phyloP scores from a whole-genome alignment of 805 yeast species.

The Cyberlindnera samutprakarnensis region DNA sequence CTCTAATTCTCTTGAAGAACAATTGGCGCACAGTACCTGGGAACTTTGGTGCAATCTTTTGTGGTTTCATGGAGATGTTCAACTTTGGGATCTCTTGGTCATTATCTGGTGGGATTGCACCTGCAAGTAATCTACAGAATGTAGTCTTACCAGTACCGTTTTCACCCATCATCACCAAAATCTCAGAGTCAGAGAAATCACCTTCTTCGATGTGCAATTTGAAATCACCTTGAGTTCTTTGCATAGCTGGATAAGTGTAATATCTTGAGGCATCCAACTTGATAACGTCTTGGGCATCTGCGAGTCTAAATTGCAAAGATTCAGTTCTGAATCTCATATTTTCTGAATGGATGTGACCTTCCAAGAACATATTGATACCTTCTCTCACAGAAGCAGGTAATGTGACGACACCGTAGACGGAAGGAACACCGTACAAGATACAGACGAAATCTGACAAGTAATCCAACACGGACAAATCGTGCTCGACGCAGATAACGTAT shows the following conservation, averaged over 20 bases:
- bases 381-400: slow-evolving; percentile 96
- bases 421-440: slow-evolving; percentile 95
- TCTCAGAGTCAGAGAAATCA: slow-evolving; percentile 92
- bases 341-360: slow-evolving; percentile 96
- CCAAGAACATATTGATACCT: slow-evolving; percentile 97
- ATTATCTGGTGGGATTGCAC: slow-evolving; percentile 82
- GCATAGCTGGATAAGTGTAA: slow-evolving; percentile 73
- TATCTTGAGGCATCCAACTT: slow-evolving; percentile 73
- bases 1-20: slow-evolving; percentile 93
- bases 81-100: slow-evolving; percentile 76
- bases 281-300: slow-evolving; percentile 79
- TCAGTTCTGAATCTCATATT: slow-evolving; percentile 96
- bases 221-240: slow-evolving; percentile 95
- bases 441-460: slow-evolving; percentile 95
- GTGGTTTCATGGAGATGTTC: slow-evolving; percentile 97
- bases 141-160: slow-evolving; percentile 99
- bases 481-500: slow-evolving; percentile 96
- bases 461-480: slow-evolving; percentile 95
- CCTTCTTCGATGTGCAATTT: slow-evolving; percentile 75
- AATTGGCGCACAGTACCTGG: slow-evolving; percentile 97
- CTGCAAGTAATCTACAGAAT: slow-evolving; percentile 91
- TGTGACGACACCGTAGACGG: slow-evolving; percentile 98
- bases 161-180: slow-evolving; percentile 99
- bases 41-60: slow-evolving; percentile 97
- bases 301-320: slow-evolving; percentile 85